Evolutionary conservation across 179 eudicot genomes (phyloP), one percentile per base, ranked within the genome.

Genomic region (Drosera spatulata): DNA sequence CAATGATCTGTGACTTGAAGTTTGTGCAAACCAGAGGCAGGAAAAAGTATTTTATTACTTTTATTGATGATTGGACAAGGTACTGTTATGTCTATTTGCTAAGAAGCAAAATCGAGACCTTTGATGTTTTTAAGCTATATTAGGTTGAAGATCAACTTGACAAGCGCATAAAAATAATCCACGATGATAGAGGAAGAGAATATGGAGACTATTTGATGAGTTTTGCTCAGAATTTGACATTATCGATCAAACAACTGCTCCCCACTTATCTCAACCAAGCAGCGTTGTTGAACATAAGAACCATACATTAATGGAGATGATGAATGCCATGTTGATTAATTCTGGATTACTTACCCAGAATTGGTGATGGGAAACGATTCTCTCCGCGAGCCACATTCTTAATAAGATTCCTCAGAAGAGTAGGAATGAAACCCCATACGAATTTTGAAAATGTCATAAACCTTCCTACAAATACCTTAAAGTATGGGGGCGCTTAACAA

Each of bases 401-500:
- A 62, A 62, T 22, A 62, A 53, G 33, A 41, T 62, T 14, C 58
- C 58, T 4, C 58, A 41, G 11, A 62, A 62, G 58, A 54, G 41
- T 7, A 3, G 2, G 3, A 14, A 51, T 0, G 14, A 53, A 3
- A 62, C 43, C 12, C n/a, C 56, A 5, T 46, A 47, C 12, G 61
- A 64, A 5, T 1, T 56, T 3, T 56, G 68, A 13, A 52, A 53
- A 42, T 5, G 50, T 15, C 3, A 4, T 46, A 37, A 41, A 40
- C 61, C 61, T 37, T 46, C 54, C 39, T 56, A 47, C 37, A 33
- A 56, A 38, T 64, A 33, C 12, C n/a, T 64, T 0, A 56, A 48
- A 57, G 33, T 56, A 39, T 64, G 61, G 68, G 55, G 55, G 55
- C 56, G 58, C 45, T 10, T 64, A 10, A 50, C 50, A 38, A 64